phyloP scores from a whole-genome alignment of 306 rosid species.

The Pueraria montana region DNA sequence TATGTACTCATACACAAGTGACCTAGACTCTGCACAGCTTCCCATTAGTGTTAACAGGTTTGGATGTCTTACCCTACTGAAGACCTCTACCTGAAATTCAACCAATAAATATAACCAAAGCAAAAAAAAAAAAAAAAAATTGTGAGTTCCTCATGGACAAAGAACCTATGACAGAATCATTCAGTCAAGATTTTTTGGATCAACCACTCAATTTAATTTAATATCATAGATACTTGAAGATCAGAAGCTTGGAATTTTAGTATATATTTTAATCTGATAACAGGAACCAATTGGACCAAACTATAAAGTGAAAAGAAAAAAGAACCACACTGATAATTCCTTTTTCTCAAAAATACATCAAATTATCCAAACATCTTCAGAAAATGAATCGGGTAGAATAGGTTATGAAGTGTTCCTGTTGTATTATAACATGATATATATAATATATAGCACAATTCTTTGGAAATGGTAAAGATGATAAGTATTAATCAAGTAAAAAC shows the following conservation, averaged over 20 bases:
- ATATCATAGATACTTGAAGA: conserved; percentile 18
- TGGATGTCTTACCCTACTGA: conserved; percentile 89
- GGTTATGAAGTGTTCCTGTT: conserved; percentile 1
- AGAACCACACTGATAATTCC: conserved; percentile 1
- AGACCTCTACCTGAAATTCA: conserved; percentile 83
- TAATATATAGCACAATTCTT: conserved; percentile 6
- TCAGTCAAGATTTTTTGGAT: conserved; percentile 25
- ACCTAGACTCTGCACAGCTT: conserved; percentile 79
- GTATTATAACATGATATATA: background rate
- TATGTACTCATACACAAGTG: conserved; percentile 83
- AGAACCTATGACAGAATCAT: conserved; percentile 35
- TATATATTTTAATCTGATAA: conserved; percentile 1
- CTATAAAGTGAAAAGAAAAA: conserved; percentile 37
- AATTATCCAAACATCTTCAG: conserved; percentile 16
- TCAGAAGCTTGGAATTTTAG: conserved; percentile 20
- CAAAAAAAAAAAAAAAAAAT: conserved; percentile 16
- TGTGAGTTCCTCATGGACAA: conserved; percentile 16
- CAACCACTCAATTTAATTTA: conserved; percentile 1
- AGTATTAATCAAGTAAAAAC: conserved; percentile 14
- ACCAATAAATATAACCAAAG: conserved; percentile 41
- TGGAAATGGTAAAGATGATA: conserved; percentile 28
- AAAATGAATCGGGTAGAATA: conserved; percentile 12
- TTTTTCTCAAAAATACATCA: conserved; percentile 27
- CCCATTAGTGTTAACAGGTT: conserved; percentile 80
- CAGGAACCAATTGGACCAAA: conserved; percentile 22